These are phyloP conservation scores for Geotrichum fermentans DNA, from an alignment of 1,139 yeast species.

Conservation along the genomic window DNA sequence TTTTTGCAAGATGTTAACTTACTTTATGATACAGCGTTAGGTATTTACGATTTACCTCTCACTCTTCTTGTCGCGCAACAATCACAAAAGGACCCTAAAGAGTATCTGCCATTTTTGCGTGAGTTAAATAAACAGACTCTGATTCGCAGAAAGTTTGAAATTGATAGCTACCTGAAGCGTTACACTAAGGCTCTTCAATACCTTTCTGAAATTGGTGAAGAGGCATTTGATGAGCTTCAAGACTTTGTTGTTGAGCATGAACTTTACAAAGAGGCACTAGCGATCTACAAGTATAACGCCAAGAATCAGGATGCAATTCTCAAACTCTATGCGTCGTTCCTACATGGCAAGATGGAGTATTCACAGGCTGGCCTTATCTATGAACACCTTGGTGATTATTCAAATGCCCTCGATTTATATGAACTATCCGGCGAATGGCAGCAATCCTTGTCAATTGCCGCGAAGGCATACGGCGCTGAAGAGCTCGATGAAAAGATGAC, in stretches of 20 bases:
- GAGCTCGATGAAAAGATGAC: constrained; percentile 32
- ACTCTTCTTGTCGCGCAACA: constrained; percentile 87
- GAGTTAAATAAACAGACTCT: constrained; percentile 64
- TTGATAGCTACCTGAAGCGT: constrained; percentile 73
- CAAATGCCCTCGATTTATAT: constrained; percentile 65
- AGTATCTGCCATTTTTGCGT: constrained; percentile 87
- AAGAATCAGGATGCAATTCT: constrained; percentile 49
- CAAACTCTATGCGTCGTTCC: constrained; percentile 55
- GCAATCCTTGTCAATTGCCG: constrained; percentile 67
- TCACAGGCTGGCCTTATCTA: constrained; percentile 72
- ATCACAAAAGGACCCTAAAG: constrained; percentile 96
- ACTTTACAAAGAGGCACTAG: constrained; percentile 67
- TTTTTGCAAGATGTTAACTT: constrained; percentile 86
- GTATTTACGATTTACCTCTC: constrained; percentile 75
- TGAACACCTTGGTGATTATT: constrained; percentile 58
- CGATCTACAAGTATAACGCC: constrained; percentile 56
- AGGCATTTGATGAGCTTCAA: constrained; percentile 53
- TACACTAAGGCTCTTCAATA: constrained; percentile 64
- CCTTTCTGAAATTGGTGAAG: constrained; percentile 50
- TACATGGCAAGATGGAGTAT: constrained; percentile 49
- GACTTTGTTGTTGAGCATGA: constrained; percentile 68
- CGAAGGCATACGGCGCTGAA: constrained; percentile 34
- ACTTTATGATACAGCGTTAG: constrained; percentile 73
- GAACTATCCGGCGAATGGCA: constrained; percentile 73
- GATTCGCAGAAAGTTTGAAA: constrained; percentile 63